Base-by-base conservation (phyloP, 2,329 filamentous ascomycete genomes). In the Colletotrichum graminicola region DNA sequence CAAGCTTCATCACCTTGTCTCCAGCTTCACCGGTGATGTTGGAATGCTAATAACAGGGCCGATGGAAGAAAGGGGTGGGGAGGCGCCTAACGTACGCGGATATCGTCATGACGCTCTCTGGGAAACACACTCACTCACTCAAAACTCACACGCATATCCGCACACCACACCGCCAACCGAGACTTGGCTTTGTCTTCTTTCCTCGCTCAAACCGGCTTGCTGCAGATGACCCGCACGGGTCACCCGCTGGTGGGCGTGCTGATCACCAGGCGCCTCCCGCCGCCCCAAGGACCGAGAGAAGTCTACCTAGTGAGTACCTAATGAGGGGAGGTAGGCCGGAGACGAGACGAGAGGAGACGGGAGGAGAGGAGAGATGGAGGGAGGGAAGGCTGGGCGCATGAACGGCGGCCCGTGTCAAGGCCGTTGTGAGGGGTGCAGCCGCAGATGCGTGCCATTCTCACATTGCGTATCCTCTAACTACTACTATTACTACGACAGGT, bases 371-470 rank as follows among this genome's bases (percentile, higher is more conserved):
- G 10, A 39, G 36, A 10, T 11, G 34, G 34, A 18, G 36, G 32
- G 14, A 21, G 41, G 39, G 36, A 41, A 56, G 39, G 55, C 23
- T 34, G 39, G 62, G 51, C 64, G 68, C 63, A 71, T 71, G 68
- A 68, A 68, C 64, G n/a, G 52, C 68, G 68, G 64, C 51, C 68
- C 63, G 68, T 68, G 68, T 67, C 64, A 71, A 45, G 52, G 45
- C 36, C 65, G 66, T 51, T 57, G 45, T 66, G 61, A 70, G 62
- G 61, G 4, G 39, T 73, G 67, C 71, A 73, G 62, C 62, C 67
- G 71, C 68, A 67, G 64, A 72, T 66, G 72, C 72, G 72, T 72
- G 72, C 72, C 72, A 73, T 73, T 56, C 72, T 63, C 67, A 71
- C 63, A 63, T 73, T 49, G 54, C 43, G 18, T 45, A 45, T n/a